Evolutionary conservation across 208 protist species (phyloP).

Genomic region (Trichomonas tenax): DNA sequence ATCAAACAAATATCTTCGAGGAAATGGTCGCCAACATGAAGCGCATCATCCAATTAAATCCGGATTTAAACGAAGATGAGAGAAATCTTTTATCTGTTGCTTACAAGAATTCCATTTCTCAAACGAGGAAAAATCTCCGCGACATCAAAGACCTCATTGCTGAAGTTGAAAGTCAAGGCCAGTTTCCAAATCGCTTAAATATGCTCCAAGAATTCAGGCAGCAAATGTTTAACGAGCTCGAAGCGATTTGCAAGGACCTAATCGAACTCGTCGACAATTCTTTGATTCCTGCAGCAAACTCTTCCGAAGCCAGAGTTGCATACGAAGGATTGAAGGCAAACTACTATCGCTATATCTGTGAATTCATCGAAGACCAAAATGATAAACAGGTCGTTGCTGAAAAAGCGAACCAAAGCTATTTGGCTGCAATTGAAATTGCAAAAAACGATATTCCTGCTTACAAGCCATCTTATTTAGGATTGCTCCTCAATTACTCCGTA

Average conservation of each 20-base stretch:
- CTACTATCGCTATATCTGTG: constrained; percentile 65
- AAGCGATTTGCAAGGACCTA: constrained; percentile 49
- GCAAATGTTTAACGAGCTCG: constrained; percentile 17
- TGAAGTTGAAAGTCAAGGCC: constrained; percentile 57
- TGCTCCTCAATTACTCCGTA: constrained; percentile 57
- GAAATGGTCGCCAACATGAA: neutral
- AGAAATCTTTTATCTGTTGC: constrained; percentile 97
- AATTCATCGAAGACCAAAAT: constrained; percentile 44
- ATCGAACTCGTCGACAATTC: constrained; percentile 76
- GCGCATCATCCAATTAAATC: neutral
- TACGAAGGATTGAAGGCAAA: constrained; percentile 64
- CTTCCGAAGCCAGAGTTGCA: constrained; percentile 55
- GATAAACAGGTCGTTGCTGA: constrained; percentile 24
- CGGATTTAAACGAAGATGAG: constrained; percentile 76
- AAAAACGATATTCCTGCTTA: neutral
- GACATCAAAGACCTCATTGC: constrained; percentile 42
- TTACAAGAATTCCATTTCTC: constrained; percentile 99
- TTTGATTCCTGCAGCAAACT: constrained; percentile 64
- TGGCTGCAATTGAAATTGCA: constrained; percentile 28
- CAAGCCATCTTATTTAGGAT: constrained; percentile 27
- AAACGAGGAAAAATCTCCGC: constrained; percentile 86
- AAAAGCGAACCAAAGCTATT: constrained; percentile 35
- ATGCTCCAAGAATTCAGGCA: neutral
- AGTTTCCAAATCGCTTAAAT: constrained; percentile 35
- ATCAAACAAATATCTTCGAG: neutral